Percentiles rank a stretch among this genome's conserved stretches.
Evolutionary conservation across 805 yeast species (phyloP).

Genomic region (Kodamaea sagamina): DNA sequence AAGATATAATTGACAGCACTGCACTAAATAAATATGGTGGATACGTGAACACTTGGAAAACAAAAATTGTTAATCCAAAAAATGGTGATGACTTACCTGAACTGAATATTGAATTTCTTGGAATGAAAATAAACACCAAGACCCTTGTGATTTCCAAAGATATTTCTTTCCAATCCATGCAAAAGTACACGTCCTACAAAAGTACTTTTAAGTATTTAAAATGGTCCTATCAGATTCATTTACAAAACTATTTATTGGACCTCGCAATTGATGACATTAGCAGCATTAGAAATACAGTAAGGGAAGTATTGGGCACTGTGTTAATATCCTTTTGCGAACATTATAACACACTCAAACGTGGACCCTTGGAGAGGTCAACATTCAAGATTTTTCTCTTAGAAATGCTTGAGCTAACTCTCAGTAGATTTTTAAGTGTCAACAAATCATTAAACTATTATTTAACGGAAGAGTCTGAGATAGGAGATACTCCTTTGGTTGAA

Average conservation of each 20-base stretch:
- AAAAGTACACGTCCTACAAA: conserved; percentile 20
- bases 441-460: neutral
- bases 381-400: conserved; percentile 18
- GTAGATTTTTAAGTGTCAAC: conserved; percentile 18
- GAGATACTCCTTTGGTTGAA: neutral
- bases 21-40: conserved; percentile 36
- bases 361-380: neutral
- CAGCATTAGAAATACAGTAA: conserved; percentile 17
- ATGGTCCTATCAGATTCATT: conserved; percentile 24
- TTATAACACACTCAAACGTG: conserved; percentile 7
- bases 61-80: conserved; percentile 19
- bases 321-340: conserved; percentile 14
- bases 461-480: neutral
- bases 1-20: conserved; percentile 20
- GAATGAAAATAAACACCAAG: conserved; percentile 27
- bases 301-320: conserved; percentile 12
- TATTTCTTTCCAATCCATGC: conserved; percentile 14
- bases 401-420: conserved; percentile 16
- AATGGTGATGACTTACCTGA: neutral
- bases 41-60: conserved; percentile 33
- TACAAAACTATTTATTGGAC: conserved; percentile 24
- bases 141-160: conserved; percentile 22
- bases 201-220: conserved; percentile 22
- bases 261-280: conserved; percentile 16
- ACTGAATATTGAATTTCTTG: conserved; percentile 26